Conservation (phyloP, 1,284 basidiomycete species). For the Farysia itapuensis region DNA sequence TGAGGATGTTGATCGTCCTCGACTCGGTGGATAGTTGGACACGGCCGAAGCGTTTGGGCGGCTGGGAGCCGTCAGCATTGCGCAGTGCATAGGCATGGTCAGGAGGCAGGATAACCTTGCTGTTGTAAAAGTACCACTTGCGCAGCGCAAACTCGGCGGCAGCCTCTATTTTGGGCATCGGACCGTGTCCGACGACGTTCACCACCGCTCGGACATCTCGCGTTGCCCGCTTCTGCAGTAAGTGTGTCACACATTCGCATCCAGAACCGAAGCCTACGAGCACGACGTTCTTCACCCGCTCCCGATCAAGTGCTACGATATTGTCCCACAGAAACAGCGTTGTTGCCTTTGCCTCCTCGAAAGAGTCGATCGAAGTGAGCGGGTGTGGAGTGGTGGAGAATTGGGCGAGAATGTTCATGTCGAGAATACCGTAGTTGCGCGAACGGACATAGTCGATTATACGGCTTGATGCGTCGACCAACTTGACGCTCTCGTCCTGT, state of each 20-base stretch:
- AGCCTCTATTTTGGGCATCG: conserved; percentile 19
- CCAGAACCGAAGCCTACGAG: conserved; percentile 85
- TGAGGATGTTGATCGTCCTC: conserved; percentile 18
- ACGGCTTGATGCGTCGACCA: conserved; percentile 76
- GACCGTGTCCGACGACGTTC: conserved; percentile 35
- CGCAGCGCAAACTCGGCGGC: conserved; percentile 3
- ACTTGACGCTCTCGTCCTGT: conserved; percentile 3
- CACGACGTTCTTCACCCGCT: conserved; percentile 69
- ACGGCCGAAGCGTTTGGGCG: conserved; percentile 21
- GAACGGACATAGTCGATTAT: conserved; percentile 75
- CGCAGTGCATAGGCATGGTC: conserved; percentile 18
- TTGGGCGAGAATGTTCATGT: conserved; percentile 80
- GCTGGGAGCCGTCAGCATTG: conserved; percentile 8
- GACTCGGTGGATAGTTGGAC: neutral
- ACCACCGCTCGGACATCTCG: conserved; percentile 34
- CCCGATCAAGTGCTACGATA: conserved; percentile 71
- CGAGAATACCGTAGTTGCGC: conserved; percentile 74
- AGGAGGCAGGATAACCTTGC: conserved; percentile 18
- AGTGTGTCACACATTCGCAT: conserved; percentile 72
- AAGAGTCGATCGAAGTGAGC: neutral
- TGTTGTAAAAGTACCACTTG: conserved; percentile 26
- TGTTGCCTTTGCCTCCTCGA: neutral
- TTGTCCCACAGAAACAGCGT: conserved; percentile 87
- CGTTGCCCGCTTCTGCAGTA: conserved; percentile 66
- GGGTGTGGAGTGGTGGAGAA: conserved; percentile 61